phyloP scores from a whole-genome alignment of 106 monocot species.

The Ottelia alismoides region DNA sequence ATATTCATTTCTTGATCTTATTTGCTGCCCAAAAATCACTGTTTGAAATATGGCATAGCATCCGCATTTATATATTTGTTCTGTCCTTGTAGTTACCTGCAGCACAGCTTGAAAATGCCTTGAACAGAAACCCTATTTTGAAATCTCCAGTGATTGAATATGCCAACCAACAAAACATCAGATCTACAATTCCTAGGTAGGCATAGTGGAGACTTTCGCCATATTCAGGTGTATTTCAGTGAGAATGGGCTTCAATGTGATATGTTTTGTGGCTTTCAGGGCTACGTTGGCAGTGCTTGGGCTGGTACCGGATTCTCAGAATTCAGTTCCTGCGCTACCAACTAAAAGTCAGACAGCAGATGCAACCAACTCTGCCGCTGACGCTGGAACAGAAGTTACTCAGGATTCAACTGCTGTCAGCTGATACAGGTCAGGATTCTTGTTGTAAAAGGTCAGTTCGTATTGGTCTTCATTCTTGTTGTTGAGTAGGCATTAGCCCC shows the following conservation, averaged over 20 bases:
- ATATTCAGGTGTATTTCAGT: background rate
- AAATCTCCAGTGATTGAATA: conserved; percentile 56
- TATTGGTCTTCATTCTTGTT: too few species aligned
- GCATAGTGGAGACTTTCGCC: too few species aligned
- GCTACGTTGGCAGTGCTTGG: conserved; percentile 76
- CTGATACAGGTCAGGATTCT: too few species aligned
- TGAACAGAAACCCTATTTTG: conserved; percentile 64
- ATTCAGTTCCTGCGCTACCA: conserved; percentile 22
- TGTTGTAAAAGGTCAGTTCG: too few species aligned
- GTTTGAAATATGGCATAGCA: too few species aligned
- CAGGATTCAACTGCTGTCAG: conserved; percentile 35
- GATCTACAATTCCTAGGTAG: conserved; percentile 70
- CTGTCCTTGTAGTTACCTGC: conserved; percentile 74
- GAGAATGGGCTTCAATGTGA: conserved; percentile 2
- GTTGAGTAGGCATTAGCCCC: too few species aligned
- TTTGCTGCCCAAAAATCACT: too few species aligned
- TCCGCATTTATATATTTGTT: too few species aligned
- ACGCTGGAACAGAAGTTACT: conserved; percentile 35
- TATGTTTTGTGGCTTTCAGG: conserved; percentile 21
- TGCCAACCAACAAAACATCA: conserved; percentile 63
- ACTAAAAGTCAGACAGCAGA: conserved; percentile 53
- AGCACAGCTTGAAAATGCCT: conserved; percentile 86
- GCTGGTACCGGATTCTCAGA: conserved; percentile 50
- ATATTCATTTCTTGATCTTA: too few species aligned
- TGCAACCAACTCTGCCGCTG: conserved; percentile 39